Base-by-base conservation (phyloP, 306 rosid genomes). In the Oxytropis ochrocephala region DNA sequence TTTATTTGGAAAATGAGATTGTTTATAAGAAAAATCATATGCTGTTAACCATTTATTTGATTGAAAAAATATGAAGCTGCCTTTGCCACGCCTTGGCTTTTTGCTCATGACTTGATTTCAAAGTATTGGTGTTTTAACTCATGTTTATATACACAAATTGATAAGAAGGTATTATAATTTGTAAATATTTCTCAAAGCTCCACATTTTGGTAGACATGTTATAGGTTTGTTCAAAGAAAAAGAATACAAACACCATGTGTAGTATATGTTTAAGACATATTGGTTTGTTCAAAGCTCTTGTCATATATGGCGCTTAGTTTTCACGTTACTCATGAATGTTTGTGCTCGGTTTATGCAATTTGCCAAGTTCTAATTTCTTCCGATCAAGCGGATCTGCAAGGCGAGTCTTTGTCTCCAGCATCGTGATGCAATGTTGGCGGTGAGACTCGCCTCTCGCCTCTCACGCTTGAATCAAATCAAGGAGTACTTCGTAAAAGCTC, bases 301-400 rank as follows among this genome's bases (percentile, higher is more conserved):
- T 35, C 33, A n/a, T 64, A 3, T 54, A 33, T 65, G 50, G 51
- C 53, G 44, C 41, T 64, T 73, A 49, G 33, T 54, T 77, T 64
- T 63, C 41, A 44, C 63, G 51, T 53, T 56, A 50, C 70, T 67
- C 29, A 59, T 18, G 16, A 70, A 67, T 12, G 46, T 14, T 42
- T 59, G 21, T 51, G 55, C 53, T 13, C 58, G 61, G 42, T 73
- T 41, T 62, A 41, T 78, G 74, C 92, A 94, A 97, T 48, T n/a
- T 84, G 69, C 51, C 95, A 24, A 68, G 83, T 77, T 79, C 88
- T 17, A 84, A 85, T 68, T 74, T 89, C 51, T 44, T 85, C 68
- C 84, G 85, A 19, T 21, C 99, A 60, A 83, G 89, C 69, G 96
- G 91, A 80, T 77, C 95, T 43, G 74, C 92, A 8, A 87, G 96